phyloP scores from a whole-genome alignment of 768 basidiomycete genomes.

The Agaricus bisporus region DNA sequence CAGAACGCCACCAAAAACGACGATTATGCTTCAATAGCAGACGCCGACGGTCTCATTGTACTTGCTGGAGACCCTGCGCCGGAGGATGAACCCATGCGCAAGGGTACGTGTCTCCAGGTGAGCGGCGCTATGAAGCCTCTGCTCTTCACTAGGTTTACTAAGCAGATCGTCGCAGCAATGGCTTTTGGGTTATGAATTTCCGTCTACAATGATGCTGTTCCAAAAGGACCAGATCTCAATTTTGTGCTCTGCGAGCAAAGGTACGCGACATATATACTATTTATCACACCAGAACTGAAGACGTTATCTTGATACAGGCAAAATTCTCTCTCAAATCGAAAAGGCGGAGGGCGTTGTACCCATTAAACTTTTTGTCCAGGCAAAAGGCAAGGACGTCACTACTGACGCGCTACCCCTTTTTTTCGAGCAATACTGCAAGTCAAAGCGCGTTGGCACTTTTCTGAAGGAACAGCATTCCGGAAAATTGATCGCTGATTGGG shows the following conservation, averaged over 20 bases:
- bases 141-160: conserved; percentile 11
- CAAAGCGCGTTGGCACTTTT: conserved; percentile 66
- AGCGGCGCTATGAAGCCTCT: conserved; percentile 16
- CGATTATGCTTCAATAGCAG: conserved; percentile 63
- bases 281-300: conserved; percentile 5
- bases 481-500: conserved; percentile 87
- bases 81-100: conserved; percentile 88
- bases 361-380: conserved; percentile 72
- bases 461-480: conserved; percentile 81
- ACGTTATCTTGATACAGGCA: conserved; percentile 44
- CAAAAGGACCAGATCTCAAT: conserved; percentile 71
- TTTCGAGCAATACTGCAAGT: conserved; percentile 51
- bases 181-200: conserved; percentile 97
- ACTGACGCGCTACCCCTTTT: conserved; percentile 73
- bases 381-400: conserved; percentile 73
- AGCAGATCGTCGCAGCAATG: conserved; percentile 61
- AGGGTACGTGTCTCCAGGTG: conserved; percentile 90
- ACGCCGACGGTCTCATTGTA: conserved; percentile 64
- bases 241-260: conserved; percentile 85
- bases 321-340: conserved; percentile 77
- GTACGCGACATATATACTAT: conserved; percentile 30
- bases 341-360: conserved; percentile 48
- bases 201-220: conserved; percentile 86
- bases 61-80: conserved; percentile 71
- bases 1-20: conserved; percentile 65